These are phyloP conservation scores for Hanseniaspora nectarophila DNA, from an alignment of 805 yeast genomes.

Conservation along the genomic window DNA sequence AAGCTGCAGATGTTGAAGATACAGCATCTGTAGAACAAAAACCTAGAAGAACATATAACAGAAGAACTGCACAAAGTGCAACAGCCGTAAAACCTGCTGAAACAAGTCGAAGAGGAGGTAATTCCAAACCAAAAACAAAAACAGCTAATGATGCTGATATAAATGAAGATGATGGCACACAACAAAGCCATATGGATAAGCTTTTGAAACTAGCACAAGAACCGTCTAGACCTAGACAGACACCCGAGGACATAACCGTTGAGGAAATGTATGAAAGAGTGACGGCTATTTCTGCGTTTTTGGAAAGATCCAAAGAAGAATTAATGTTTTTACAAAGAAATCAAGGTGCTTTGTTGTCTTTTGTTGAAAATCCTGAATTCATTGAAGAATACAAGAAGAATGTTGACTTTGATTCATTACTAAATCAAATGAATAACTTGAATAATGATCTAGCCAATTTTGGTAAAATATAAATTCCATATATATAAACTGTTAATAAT, in stretches of 20 bases:
- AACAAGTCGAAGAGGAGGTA: neutral
- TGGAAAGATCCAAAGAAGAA: constrained; percentile 77
- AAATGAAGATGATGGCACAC: constrained; percentile 16
- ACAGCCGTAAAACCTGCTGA: neutral
- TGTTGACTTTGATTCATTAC: constrained; percentile 39
- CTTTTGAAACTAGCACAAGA: constrained; percentile 28
- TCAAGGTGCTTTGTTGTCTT: constrained; percentile 39
- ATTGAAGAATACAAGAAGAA: constrained; percentile 33
- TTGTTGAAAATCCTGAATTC: constrained; percentile 33
- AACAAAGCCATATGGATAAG: constrained; percentile 12
- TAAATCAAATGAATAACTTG: constrained; percentile 56
- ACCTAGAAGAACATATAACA: constrained; percentile 5
- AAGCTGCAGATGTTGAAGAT: neutral
- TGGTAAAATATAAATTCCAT: neutral
- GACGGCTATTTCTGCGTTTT: constrained; percentile 81
- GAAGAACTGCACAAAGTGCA: neutral
- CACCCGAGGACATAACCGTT: constrained; percentile 60
- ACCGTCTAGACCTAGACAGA: constrained; percentile 73
- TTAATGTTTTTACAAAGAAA: constrained; percentile 60
- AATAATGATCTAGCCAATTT: neutral
- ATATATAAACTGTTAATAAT: neutral
- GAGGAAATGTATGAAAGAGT: constrained; percentile 80
- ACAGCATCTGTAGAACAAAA: neutral
- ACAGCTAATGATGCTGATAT: constrained; percentile 14
- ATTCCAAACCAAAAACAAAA: constrained; percentile 1